Evolutionary conservation across 495 filamentous ascomycete genomes (phyloP).

Genomic region (Oidiodendron maius): DNA sequence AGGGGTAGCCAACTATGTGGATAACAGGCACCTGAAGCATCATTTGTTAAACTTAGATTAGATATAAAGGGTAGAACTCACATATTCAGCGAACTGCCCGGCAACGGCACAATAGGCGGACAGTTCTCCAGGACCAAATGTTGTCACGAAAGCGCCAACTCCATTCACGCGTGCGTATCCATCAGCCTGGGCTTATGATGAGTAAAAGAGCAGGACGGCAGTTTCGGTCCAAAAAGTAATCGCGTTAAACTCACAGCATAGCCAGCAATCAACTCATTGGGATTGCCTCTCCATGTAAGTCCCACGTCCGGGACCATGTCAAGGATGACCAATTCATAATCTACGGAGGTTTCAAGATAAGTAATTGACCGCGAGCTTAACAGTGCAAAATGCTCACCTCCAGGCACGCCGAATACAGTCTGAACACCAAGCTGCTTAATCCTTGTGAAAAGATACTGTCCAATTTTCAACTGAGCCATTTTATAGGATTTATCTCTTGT

Average conservation of each 20-base stretch:
- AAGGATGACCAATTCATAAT: slow-evolving; percentile 57
- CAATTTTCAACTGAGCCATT: slow-evolving; percentile 8
- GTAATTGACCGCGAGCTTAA: slow-evolving; percentile 26
- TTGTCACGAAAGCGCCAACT: slow-evolving; percentile 58
- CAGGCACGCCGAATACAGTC: slow-evolving; percentile 60
- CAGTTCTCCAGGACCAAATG: slow-evolving; percentile 68
- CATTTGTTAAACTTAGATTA: too few relatives aligned
- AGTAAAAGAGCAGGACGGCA: too few relatives aligned
- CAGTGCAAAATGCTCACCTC: slow-evolving; percentile 25
- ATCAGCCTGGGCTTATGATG: slow-evolving; percentile 51
- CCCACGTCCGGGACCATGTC: slow-evolving; percentile 56
- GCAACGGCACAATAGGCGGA: slow-evolving; percentile 63
- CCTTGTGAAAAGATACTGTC: slow-evolving; percentile 59
- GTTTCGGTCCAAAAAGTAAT: too few relatives aligned
- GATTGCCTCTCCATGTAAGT: slow-evolving; percentile 62
- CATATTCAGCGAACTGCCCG: slow-evolving; percentile 57
- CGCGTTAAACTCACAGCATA: too few relatives aligned
- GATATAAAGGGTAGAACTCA: too few relatives aligned
- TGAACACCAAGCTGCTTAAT: slow-evolving; percentile 56
- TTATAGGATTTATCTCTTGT: too few relatives aligned
- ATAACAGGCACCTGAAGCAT: slow-evolving; percentile 58
- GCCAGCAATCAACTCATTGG: slow-evolving; percentile 57
- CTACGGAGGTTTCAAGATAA: slow-evolving; percentile 52
- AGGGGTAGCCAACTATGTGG: slow-evolving; percentile 61
- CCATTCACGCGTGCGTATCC: slow-evolving; percentile 67